phyloP scores from a whole-genome alignment of 2,329 filamentous ascomycete genomes.

The Eutypa lata region DNA sequence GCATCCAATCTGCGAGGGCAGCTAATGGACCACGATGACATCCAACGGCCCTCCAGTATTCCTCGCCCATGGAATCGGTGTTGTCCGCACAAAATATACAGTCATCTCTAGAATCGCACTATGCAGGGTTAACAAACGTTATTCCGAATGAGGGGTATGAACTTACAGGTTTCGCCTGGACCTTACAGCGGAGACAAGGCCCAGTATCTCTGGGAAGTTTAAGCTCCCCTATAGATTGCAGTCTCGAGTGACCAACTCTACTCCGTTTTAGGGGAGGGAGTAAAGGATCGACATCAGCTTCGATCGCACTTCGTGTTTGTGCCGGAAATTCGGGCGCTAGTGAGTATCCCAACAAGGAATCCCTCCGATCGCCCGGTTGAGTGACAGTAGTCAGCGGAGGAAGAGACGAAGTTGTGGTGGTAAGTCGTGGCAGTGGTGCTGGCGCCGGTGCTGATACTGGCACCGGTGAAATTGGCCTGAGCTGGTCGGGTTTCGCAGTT shows the following conservation, averaged over 20 bases:
- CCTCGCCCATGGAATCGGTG: constrained; percentile 33
- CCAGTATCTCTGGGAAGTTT: constrained; percentile 44
- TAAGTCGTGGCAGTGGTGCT: constrained; percentile 35
- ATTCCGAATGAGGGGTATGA: neutral
- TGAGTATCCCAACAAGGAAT: constrained; percentile 37
- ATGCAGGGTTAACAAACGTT: constrained; percentile 15
- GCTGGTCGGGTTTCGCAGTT: constrained; percentile 29
- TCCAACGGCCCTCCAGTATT: constrained; percentile 48
- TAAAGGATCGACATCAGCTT: constrained; percentile 48
- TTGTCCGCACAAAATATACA: constrained; percentile 45
- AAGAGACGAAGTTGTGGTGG: constrained; percentile 28
- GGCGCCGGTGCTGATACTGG: neutral
- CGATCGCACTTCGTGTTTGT: constrained; percentile 37
- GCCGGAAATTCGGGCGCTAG: constrained; percentile 37
- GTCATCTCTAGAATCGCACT: constrained; percentile 52
- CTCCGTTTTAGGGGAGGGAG: constrained; percentile 54
- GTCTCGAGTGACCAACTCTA: constrained; percentile 48
- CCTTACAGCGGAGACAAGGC: constrained; percentile 51
- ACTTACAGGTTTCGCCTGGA: constrained; percentile 44
- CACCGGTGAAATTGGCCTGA: constrained; percentile 32
- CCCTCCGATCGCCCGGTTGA: constrained; percentile 37
- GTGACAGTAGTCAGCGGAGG: constrained; percentile 32
- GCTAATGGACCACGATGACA: constrained; percentile 49
- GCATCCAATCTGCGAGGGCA: constrained; percentile 45
- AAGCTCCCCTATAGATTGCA: constrained; percentile 57